Evolutionary conservation across 495 filamentous ascomycete species (phyloP).

Genomic region (Eremomyces bilateralis): DNA sequence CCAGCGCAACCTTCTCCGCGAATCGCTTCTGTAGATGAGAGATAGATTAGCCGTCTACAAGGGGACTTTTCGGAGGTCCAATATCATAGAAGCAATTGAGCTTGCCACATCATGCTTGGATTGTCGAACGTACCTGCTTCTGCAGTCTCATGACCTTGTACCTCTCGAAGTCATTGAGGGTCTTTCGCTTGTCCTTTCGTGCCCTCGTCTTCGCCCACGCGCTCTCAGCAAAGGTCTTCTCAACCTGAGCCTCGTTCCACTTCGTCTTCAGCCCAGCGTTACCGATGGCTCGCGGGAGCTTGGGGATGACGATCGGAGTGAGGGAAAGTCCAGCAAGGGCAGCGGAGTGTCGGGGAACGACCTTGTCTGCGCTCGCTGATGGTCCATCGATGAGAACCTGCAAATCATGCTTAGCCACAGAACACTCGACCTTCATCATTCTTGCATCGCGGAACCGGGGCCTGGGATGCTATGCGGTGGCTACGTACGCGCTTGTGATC

Average conservation of each 20-base stretch:
- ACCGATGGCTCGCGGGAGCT: conserved; percentile 72
- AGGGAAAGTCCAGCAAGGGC: conserved; percentile 64
- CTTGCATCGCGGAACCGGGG: too few species aligned
- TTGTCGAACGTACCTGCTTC: conserved; percentile 76
- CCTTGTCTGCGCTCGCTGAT: conserved; percentile 40
- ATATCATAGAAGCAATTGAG: background rate
- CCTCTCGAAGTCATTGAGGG: conserved; percentile 92
- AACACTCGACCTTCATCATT: too few species aligned
- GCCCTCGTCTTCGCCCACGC: conserved; percentile 77
- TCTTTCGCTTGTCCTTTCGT: conserved; percentile 61
- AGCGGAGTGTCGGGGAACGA: conserved; percentile 66
- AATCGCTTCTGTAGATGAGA: conserved; percentile 48
- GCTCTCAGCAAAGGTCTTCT: conserved; percentile 73
- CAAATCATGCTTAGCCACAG: too few species aligned
- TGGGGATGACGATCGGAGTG: conserved; percentile 71
- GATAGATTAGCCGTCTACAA: background rate
- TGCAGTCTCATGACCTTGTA: conserved; percentile 97
- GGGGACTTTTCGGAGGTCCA: background rate
- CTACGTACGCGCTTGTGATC: conserved; percentile 97
- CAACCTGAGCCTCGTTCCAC: conserved; percentile 75
- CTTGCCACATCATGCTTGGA: too few species aligned
- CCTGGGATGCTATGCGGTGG: conserved; percentile 19
- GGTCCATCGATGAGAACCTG: conserved; percentile 94
- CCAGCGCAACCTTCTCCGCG: conserved; percentile 82
- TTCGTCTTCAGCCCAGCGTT: conserved; percentile 56